phyloP scores from a whole-genome alignment of 768 basidiomycete genomes.

The Amanita subjunquillea region DNA sequence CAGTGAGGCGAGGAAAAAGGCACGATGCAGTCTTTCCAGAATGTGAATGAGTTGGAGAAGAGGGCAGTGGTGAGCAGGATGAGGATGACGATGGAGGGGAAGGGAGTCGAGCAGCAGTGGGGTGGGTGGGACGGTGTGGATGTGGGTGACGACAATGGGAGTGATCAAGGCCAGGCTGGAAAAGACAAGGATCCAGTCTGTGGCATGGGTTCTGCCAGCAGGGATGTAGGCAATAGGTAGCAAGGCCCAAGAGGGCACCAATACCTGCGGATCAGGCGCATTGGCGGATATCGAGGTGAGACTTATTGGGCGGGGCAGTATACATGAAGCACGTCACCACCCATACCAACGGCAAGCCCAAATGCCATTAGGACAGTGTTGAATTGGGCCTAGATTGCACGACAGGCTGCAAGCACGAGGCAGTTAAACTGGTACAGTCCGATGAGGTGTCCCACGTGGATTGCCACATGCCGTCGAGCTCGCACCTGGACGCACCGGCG shows the following conservation, averaged over 20 bases:
- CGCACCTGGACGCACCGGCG: constrained; percentile 53
- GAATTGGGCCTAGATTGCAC: constrained; percentile 86
- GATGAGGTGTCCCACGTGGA: constrained; percentile 33
- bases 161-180: constrained; percentile 36
- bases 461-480: constrained; percentile 62
- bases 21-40: constrained; percentile 89
- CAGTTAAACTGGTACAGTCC: constrained; percentile 44
- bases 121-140: constrained; percentile 27
- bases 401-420: constrained; percentile 57
- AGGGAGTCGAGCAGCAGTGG: constrained; percentile 15
- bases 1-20: constrained; percentile 60
- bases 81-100: constrained; percentile 33
- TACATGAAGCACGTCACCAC: constrained; percentile 45
- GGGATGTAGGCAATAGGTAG: constrained; percentile 12
- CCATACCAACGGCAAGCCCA: constrained; percentile 55
- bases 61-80: constrained; percentile 67
- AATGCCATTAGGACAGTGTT: constrained; percentile 65
- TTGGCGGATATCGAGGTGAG: constrained; percentile 15
- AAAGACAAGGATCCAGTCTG: constrained; percentile 30
- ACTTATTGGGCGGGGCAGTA: too few relatives aligned
- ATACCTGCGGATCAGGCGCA: constrained; percentile 25
- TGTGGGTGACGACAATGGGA: constrained; percentile 23
- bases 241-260: constrained; percentile 25
- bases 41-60: constrained; percentile 91
- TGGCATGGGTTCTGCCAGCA: constrained; percentile 21